Conservation (phyloP, 345 rosid genomes). For the Citrus mangshanensis region DNA sequence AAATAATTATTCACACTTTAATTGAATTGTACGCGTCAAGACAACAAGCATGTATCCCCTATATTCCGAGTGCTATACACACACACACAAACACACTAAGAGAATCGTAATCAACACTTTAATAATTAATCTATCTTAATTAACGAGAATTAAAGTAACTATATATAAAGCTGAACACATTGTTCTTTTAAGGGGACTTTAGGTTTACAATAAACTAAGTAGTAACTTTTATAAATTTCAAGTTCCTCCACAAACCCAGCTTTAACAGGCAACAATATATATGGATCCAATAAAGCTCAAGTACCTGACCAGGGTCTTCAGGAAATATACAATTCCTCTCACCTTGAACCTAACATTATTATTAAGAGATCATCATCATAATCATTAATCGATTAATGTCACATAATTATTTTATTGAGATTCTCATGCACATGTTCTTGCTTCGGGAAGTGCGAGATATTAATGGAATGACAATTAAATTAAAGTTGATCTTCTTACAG, state of each 20-base stretch:
- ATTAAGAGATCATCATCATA: constrained; percentile 17
- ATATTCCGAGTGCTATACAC: background rate
- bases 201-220: constrained; percentile 22
- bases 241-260: constrained; percentile 9
- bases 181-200: constrained; percentile 26
- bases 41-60: background rate
- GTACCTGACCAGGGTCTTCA: constrained; percentile 92
- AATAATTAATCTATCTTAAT: constrained; percentile 5
- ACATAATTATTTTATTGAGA: background rate
- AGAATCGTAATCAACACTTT: constrained; percentile 18
- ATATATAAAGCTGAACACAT: constrained; percentile 42
- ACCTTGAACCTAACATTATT: constrained; percentile 58
- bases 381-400: constrained; percentile 29
- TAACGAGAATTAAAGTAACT: constrained; percentile 7
- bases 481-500: constrained; percentile 44
- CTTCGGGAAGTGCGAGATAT: constrained; percentile 15
- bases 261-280: constrained; percentile 8
- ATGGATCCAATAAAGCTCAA: constrained; percentile 44
- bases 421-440: constrained; percentile 5
- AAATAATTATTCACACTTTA: constrained; percentile 9
- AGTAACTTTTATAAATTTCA: constrained; percentile 24
- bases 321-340: constrained; percentile 78
- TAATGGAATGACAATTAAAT: background rate
- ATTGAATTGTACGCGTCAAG: background rate
- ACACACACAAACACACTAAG: too few relatives aligned